Evolutionary conservation across 2,329 filamentous ascomycete species (phyloP).

Genomic region (Cladobotryum protrusum): DNA sequence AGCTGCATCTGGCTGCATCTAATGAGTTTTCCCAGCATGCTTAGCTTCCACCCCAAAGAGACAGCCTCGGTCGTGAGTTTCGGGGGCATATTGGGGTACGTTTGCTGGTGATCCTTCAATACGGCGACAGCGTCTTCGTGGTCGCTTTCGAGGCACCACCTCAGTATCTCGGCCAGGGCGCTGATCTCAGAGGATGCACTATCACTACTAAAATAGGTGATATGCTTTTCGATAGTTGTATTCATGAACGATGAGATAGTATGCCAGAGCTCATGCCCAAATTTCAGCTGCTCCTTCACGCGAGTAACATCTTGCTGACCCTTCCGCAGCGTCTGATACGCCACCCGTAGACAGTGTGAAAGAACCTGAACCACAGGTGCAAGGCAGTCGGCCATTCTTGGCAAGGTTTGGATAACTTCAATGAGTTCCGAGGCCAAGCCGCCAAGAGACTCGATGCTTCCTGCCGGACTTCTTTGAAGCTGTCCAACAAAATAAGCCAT

Average conservation of each 20-base stretch:
- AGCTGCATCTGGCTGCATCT: conserved; percentile 86
- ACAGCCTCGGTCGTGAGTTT: conserved; percentile 44
- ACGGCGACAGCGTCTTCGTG: conserved; percentile 29
- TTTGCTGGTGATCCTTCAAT: conserved; percentile 19
- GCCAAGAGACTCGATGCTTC: conserved; percentile 37
- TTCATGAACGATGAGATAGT: conserved; percentile 37
- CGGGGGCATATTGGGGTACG: conserved; percentile 31
- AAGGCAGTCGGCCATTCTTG: conserved; percentile 42
- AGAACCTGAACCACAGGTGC: conserved; percentile 31
- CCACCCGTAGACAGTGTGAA: conserved; percentile 27
- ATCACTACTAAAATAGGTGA: conserved; percentile 45
- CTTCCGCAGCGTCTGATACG: conserved; percentile 17
- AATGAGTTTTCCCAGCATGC: conserved; percentile 63
- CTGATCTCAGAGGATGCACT: conserved; percentile 33
- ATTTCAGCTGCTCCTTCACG: conserved; percentile 28
- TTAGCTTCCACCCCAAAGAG: conserved; percentile 62
- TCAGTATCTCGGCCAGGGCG: conserved; percentile 40
- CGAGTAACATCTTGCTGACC: conserved; percentile 17
- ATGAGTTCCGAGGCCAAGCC: conserved; percentile 37
- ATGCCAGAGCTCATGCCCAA: conserved; percentile 39
- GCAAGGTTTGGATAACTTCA: conserved; percentile 36
- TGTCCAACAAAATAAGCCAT: conserved; percentile 34
- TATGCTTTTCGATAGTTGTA: conserved; percentile 48
- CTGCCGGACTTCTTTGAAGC: conserved; percentile 37
- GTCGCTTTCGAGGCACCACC: conserved; percentile 31